Conservation (phyloP, 2,329 filamentous ascomycete genomes). For the Botrytis deweyae region DNA sequence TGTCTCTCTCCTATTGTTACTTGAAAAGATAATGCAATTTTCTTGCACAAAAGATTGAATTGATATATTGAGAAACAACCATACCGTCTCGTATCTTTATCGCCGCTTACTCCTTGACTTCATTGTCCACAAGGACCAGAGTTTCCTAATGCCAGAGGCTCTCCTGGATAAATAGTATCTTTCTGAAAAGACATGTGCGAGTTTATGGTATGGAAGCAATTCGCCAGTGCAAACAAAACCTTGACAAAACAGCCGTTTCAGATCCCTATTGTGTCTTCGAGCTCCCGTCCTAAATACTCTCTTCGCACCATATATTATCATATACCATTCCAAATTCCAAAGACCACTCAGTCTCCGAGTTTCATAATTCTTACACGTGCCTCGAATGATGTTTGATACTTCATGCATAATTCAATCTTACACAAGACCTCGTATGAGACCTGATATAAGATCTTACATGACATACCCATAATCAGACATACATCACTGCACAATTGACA, state of each 20-base stretch:
- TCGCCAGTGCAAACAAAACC: neutral
- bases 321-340: neutral
- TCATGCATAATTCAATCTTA: conserved; percentile 1
- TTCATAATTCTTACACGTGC: neutral
- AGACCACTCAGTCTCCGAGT: neutral
- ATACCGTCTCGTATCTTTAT: neutral
- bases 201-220: neutral
- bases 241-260: neutral
- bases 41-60: no score
- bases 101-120: neutral
- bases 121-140: neutral
- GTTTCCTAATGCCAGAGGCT: neutral
- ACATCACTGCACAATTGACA: neutral
- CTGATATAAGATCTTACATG: neutral
- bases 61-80: neutral
- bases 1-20: neutral
- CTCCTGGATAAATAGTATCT: neutral
- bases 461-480: neutral
- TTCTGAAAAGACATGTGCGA: neutral
- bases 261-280: neutral
- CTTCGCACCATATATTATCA: neutral
- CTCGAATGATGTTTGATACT: neutral
- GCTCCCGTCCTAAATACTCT: no score
- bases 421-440: neutral
- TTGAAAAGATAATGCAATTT: no score